A percentile compares a stretch with the other conserved stretches of the same genome.
phyloP scores from a whole-genome alignment of 192 early-diverging fungal genomes.

The Backusella luteola region DNA sequence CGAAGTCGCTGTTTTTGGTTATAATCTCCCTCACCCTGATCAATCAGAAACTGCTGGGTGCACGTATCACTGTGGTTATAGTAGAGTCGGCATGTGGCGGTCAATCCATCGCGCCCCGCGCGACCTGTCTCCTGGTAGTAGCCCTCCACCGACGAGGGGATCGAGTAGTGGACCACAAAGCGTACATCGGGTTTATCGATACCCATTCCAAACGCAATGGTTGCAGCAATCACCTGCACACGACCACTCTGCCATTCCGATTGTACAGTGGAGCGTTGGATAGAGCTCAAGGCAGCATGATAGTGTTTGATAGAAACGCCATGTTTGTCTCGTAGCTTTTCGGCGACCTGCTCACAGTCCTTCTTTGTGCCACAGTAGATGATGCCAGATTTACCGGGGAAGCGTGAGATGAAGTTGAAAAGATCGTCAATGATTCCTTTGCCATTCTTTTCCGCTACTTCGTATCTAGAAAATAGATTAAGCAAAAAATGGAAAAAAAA shows the following conservation, averaged over 20 bases:
- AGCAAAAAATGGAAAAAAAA: too few relatives aligned
- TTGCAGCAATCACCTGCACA: constrained; percentile 87
- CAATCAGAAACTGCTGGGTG: constrained; percentile 76
- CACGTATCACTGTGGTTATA: constrained; percentile 53
- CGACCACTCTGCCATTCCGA: constrained; percentile 76
- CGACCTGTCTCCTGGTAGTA: constrained; percentile 98
- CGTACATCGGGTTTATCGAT: constrained; percentile 97
- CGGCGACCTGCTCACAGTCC: constrained; percentile 79
- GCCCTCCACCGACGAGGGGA: constrained; percentile 89
- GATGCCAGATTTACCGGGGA: constrained; percentile 78
- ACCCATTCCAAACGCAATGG: constrained; percentile 98
- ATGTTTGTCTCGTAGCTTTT: constrained; percentile 59
- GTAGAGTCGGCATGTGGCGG: constrained; percentile 81
- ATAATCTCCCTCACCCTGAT: constrained; percentile 71
- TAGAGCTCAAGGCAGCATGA: constrained; percentile 84
- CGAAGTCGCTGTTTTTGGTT: constrained; percentile 80
- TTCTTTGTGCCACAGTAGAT: constrained; percentile 85
- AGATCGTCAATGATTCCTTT: constrained; percentile 64
- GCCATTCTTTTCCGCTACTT: constrained; percentile 59
- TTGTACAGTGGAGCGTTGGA: constrained; percentile 76
- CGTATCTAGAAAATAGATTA: constrained; percentile 56
- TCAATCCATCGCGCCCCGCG: constrained; percentile 89
- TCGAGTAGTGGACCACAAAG: constrained; percentile 89
- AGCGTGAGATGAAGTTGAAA: constrained; percentile 62
- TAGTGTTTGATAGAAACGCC: constrained; percentile 72